phyloP scores from a whole-genome alignment of 495 filamentous ascomycete species.

The Trichoderma erinaceum region DNA sequence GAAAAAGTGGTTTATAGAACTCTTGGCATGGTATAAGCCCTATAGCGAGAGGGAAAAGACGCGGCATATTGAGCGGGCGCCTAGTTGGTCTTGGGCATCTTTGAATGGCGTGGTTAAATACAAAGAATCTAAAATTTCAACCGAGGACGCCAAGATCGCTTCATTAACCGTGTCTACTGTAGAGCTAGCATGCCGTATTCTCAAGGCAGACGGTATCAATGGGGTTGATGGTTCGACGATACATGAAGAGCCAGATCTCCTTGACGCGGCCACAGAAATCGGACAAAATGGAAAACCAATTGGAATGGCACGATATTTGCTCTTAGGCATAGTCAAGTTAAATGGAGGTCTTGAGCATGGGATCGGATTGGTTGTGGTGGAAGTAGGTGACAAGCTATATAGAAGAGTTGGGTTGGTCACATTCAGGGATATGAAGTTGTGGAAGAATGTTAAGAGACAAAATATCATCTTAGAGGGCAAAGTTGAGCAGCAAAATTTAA shows the following conservation, averaged over 20 bases:
- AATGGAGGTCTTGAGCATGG: background rate
- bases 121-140: background rate
- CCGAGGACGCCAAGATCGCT: background rate
- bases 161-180: background rate
- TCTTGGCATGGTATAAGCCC: background rate
- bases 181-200: background rate
- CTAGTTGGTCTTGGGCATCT: slow-evolving; percentile 13
- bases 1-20: background rate
- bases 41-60: background rate
- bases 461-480: background rate
- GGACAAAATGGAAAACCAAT: background rate
- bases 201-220: background rate
- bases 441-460: background rate
- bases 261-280: background rate
- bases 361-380: background rate
- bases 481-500: background rate
- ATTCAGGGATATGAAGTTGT: background rate
- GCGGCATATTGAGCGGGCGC: background rate
- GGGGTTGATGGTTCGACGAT: background rate
- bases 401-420: background rate
- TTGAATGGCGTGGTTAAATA: background rate
- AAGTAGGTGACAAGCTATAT: background rate
- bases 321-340: background rate
- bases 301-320: background rate
- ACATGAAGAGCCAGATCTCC: background rate